Evolutionary conservation across 2,329 filamentous ascomycete genomes (phyloP).

Genomic region (Microascus cirrosus): DNA sequence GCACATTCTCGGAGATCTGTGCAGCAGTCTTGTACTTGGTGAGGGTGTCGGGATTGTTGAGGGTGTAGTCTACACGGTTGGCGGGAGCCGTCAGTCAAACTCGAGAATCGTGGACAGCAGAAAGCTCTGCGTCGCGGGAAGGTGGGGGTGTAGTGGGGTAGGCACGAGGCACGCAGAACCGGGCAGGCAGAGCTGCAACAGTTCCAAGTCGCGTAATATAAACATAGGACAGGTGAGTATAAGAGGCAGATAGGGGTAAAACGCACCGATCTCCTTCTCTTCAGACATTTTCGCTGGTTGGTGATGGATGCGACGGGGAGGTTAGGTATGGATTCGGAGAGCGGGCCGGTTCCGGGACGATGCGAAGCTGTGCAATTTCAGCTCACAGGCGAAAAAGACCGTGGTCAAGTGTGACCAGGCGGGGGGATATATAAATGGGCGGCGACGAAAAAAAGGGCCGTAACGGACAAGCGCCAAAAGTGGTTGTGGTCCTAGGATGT

Average conservation of each 20-base stretch:
- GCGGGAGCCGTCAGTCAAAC: slow-evolving; percentile 1
- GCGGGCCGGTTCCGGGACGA: slow-evolving; percentile 6
- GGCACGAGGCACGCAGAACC: neutral
- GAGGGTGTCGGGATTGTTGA: slow-evolving; percentile 86
- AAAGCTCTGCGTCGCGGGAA: neutral
- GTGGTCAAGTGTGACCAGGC: neutral
- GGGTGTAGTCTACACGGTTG: slow-evolving; percentile 60
- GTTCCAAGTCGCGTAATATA: neutral
- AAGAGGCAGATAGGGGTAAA: neutral
- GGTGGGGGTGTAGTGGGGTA: slow-evolving; percentile 3
- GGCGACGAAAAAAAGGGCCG: neutral
- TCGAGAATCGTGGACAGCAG: neutral
- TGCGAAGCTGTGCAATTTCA: slow-evolving; percentile 5
- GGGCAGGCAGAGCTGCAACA: neutral
- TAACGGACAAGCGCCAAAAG: neutral
- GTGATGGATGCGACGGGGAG: slow-evolving; percentile 4
- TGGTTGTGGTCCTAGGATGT: neutral
- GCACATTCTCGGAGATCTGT: slow-evolving; percentile 88
- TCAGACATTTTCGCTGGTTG: slow-evolving; percentile 27
- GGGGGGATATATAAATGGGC: neutral
- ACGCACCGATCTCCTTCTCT: slow-evolving; percentile 32
- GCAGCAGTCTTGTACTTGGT: slow-evolving; percentile 99
- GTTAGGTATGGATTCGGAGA: slow-evolving; percentile 4
- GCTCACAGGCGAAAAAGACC: neutral
- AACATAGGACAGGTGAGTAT: neutral